Base-by-base conservation (phyloP, 2,329 filamentous ascomycete species). In the Xylaria sp. region DNA sequence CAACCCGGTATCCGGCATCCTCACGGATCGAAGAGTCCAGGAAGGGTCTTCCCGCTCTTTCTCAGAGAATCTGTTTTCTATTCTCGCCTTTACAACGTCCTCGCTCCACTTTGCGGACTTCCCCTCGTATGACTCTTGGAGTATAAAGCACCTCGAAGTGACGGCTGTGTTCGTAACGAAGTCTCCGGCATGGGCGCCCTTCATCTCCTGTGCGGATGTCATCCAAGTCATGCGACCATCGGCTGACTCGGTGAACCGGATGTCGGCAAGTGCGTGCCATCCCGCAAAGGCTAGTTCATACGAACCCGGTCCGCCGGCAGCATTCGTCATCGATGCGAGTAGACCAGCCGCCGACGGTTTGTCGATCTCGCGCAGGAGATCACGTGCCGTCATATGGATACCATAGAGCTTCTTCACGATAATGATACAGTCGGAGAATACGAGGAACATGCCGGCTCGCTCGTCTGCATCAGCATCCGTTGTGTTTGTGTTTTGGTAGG, bases 31-130 rank as follows among this genome's bases (percentile, higher is more conserved):
- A 36, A 97, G 86, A 36, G 92, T 92, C 94, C 93, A 98, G 73
- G 87, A 89, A 17, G 90, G 86, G 67, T 91, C 88, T 78, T 97
- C 93, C 67, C 94, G 89, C 81, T 97, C 93, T n/a, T 83, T 79
- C 77, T 97, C 94, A 0, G 92, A 83, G 75, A 97, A 97, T 11
- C 94, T 88, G 5, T 90, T 92, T 80, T 98, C 95, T 14, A 98
- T 89, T 71, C 91, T 89, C 8, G 94, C 94, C 81, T 95, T 97
- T 56, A 90, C 89, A 12, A 98, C 85, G 71, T 98, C 96, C 80
- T 98, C 95, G 32, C 89, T 89, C 80, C 93, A 90, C 69, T 91
- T 92, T 19, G 85, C 83, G 1, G 92, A 93, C 78, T 90, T 94
- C 30, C 90, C 90, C 76, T 97, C 92, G 74, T 95, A 95, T 7